Evolutionary conservation across 225 moss, liverwort and hornwort genomes (phyloP).

Genomic region (Physcomitrellopsis africana): DNA sequence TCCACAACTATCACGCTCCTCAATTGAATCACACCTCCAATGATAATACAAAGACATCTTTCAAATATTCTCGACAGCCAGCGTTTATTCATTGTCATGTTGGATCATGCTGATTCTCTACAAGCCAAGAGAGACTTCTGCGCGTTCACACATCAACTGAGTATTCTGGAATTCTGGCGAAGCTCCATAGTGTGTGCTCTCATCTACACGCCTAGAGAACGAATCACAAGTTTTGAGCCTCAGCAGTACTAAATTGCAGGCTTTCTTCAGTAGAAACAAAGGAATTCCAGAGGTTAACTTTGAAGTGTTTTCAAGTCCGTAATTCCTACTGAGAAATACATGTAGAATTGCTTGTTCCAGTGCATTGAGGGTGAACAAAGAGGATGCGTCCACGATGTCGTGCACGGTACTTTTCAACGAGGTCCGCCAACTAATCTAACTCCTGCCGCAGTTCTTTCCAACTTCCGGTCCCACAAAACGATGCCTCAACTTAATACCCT

Average conservation of each 20-base stretch:
- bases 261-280: neutral
- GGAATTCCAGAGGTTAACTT: neutral
- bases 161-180: neutral
- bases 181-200: constrained; percentile 3
- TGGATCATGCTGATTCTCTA: neutral
- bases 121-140: too few relatives aligned
- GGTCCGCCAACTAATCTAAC: neutral
- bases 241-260: constrained; percentile 5
- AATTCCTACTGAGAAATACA: too few relatives aligned
- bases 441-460: neutral
- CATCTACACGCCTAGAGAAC: neutral
- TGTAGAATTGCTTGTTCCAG: neutral
- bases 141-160: neutral
- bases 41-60: too few relatives aligned
- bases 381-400: too few relatives aligned
- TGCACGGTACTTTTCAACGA: neutral
- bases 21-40: too few relatives aligned
- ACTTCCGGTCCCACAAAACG: neutral
- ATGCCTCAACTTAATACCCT: neutral
- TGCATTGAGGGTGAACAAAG: neutral
- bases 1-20: too few relatives aligned
- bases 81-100: too few relatives aligned
- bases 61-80: too few relatives aligned
- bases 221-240: constrained; percentile 1
- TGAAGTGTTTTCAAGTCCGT: too few relatives aligned